Base-by-base conservation (phyloP, 139 green algal genomes). In the Haematococcus lacustris region DNA sequence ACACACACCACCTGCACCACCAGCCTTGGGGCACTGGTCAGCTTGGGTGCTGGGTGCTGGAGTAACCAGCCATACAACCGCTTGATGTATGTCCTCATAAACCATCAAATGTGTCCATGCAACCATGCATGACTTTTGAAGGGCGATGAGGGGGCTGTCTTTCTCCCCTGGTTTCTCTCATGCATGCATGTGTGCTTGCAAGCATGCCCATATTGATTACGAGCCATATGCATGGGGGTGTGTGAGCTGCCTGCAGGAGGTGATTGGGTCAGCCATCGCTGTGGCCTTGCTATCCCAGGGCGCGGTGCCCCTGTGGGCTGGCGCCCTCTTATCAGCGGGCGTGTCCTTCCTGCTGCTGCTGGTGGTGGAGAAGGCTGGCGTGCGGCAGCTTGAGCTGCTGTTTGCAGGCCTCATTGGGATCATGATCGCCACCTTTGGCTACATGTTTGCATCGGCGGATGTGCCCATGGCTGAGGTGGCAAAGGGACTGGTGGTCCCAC, bases 211-310 rank as follows among this genome's bases (percentile, higher is more conserved):
- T 9, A 21, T 35, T 35, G 6, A 13, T 25, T 25, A 21, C 13
- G 30, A 13, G 28, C 13, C 28, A 25, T 38, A 66, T 38, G 17
- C 59, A n/a, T 72, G 7, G 33, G 32, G 30, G 68, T 61, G 7
- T 66, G 13, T 57, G 47, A 28, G n/a, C n/a, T n/a, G n/a, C n/a
- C n/a, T 76, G 40, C 65, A 79, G 51, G 75, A 94, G 72, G 89
- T 94, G 2, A 90, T 94, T 33, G 73, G 73, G 2, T 86, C 77
- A 26, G 87, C 91, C 30, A 91, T 97, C 47, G 91, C 91, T 1
- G 73, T 96, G 47, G 76, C 71, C n/a, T 67, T 97, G 71, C 85
- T 97, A 21, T 85, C 76, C 38, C 35, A 77, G 5, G 89, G 91
- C 5, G 32, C 25, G 0, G 59, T 93, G 5, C 88, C 89, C 38